Percentiles rank a stretch among this genome's conserved stretches.
phyloP scores from a whole-genome alignment of 495 filamentous ascomycete genomes.

The Aspergillus egyptiacus region DNA sequence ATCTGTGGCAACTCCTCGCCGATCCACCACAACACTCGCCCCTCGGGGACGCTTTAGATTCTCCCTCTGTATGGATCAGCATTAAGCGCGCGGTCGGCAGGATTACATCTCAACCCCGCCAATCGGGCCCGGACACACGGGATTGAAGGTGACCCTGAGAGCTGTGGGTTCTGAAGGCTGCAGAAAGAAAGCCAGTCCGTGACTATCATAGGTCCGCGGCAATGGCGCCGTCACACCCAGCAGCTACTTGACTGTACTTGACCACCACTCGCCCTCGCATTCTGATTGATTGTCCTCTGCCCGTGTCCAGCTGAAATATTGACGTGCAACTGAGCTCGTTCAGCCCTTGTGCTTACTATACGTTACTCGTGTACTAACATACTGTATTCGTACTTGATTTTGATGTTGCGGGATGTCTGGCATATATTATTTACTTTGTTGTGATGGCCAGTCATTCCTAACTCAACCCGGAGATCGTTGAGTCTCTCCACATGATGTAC shows the following conservation, averaged over 20 bases:
- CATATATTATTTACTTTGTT: background rate
- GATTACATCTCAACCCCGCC: constrained; percentile 9
- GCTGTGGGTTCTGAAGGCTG: constrained; percentile 6
- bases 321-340: background rate
- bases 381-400: background rate
- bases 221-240: constrained; percentile 4
- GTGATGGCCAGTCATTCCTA: background rate
- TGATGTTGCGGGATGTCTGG: background rate
- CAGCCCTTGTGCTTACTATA: background rate
- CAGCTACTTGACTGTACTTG: background rate
- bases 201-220: constrained; percentile 14
- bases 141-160: constrained; percentile 12
- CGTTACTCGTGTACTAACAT: too few relatives aligned
- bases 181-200: constrained; percentile 12
- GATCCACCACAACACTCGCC: constrained; percentile 5
- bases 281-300: background rate
- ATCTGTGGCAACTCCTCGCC: background rate
- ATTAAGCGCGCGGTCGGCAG: constrained; percentile 12
- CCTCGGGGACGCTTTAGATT: background rate
- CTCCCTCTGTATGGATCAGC: constrained; percentile 8
- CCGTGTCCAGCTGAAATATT: background rate
- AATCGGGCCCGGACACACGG: constrained; percentile 11
- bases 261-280: background rate
- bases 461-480: background rate
- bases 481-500: constrained; percentile 11